Evolutionary conservation across 163 green algal species (phyloP).

Genomic region (Chloromonas sp.): DNA sequence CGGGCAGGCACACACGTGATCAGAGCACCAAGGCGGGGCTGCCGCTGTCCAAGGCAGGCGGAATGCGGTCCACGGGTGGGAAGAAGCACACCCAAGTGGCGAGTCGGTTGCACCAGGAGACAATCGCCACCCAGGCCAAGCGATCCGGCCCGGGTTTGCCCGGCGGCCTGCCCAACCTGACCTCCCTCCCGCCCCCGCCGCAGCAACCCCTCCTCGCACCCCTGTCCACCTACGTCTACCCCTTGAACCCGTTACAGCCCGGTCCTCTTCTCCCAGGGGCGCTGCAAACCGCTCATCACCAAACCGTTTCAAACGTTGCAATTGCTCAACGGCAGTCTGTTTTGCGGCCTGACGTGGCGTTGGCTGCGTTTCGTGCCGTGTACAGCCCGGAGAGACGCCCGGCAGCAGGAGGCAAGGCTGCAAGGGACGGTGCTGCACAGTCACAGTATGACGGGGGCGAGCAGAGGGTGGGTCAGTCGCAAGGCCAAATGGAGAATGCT

Average conservation of each 20-base stretch:
- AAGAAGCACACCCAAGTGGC: conserved; percentile 8
- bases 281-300: too few relatives aligned
- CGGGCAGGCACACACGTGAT: too few relatives aligned
- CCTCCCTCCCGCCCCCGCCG: background rate
- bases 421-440: too few relatives aligned
- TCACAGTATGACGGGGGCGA: too few relatives aligned
- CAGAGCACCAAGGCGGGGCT: too few relatives aligned
- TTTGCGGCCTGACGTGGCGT: background rate
- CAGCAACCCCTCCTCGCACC: conserved; percentile 15
- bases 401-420: background rate
- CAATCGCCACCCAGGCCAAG: conserved; percentile 17
- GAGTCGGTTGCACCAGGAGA: conserved; percentile 21
- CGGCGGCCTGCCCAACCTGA: conserved; percentile 4
- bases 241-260: background rate
- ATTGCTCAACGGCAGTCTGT: too few relatives aligned
- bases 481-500: background rate
- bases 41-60: too few relatives aligned
- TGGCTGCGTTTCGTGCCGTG: background rate
- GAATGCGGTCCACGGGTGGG: too few relatives aligned
- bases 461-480: too few relatives aligned
- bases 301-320: too few relatives aligned
- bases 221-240: conserved; percentile 8
- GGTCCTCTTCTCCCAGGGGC: too few relatives aligned
- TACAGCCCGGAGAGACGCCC: background rate
- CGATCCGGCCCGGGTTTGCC: background rate